phyloP scores from a whole-genome alignment of 805 yeast species.

The Wickerhamomyces bovis region DNA sequence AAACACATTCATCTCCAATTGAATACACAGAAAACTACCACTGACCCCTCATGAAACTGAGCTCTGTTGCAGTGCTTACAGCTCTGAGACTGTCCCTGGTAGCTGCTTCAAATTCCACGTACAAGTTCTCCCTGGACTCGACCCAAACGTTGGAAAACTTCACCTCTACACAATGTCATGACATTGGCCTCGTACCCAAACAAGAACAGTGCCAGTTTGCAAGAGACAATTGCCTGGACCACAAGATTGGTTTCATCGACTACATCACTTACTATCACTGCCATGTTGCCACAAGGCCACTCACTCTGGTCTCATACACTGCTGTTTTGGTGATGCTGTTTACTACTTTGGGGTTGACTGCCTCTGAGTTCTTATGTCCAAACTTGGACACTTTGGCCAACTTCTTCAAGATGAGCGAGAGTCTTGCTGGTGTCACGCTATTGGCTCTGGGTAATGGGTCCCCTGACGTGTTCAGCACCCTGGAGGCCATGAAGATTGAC shows the following conservation, averaged over 20 bases:
- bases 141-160: neutral
- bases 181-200: conserved; percentile 9
- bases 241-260: conserved; percentile 21
- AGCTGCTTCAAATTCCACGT: neutral
- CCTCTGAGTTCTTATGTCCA: conserved; percentile 81
- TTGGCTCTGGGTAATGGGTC: conserved; percentile 90
- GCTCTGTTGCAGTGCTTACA: neutral
- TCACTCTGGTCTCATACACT: conserved; percentile 4
- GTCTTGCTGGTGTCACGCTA: conserved; percentile 80
- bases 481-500: conserved; percentile 68
- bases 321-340: conserved; percentile 39
- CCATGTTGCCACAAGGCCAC: neutral
- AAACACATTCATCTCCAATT: neutral
- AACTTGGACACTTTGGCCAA: conserved; percentile 66
- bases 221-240: conserved; percentile 17
- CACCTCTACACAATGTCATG: conserved; percentile 14
- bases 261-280: conserved; percentile 21
- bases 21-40: too few species aligned
- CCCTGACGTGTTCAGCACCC: conserved; percentile 84
- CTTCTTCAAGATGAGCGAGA: conserved; percentile 61
- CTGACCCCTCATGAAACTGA: neutral
- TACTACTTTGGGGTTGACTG: conserved; percentile 68
- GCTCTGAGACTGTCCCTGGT: neutral
- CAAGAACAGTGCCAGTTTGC: conserved; percentile 18
- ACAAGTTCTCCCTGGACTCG: neutral